A percentile compares a stretch with the other conserved stretches of the same genome.
phyloP scores from a whole-genome alignment of 352 stramenopile genomes.

The Pythium insidiosum region DNA sequence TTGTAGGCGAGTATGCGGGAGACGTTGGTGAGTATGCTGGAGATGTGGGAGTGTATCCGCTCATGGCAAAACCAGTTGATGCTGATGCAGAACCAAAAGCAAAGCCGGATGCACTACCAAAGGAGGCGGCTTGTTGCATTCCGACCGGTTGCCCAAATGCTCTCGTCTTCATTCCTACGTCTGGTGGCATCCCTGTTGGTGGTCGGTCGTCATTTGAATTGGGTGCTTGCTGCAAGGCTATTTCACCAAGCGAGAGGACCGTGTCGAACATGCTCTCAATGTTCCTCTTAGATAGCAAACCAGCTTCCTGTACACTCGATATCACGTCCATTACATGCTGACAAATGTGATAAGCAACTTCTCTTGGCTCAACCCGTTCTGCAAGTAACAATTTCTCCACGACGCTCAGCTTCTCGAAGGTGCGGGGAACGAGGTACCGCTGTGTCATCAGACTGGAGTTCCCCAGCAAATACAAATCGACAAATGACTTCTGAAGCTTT shows the following conservation, averaged over 20 bases:
- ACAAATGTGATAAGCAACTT: neutral
- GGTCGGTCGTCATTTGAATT: too few species aligned
- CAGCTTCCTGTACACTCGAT: slow-evolving; percentile 1
- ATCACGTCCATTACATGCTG: neutral
- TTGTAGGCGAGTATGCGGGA: neutral
- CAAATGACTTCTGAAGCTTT: slow-evolving; percentile 5
- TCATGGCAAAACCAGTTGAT: neutral
- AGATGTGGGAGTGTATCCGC: too few species aligned
- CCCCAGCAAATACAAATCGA: slow-evolving; percentile 8
- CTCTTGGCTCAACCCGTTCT: slow-evolving; percentile 3
- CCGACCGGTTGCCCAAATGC: too few species aligned
- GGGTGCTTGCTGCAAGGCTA: neutral
- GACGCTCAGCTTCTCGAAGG: slow-evolving; percentile 9
- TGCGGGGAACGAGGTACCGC: slow-evolving; percentile 3
- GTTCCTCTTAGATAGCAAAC: too few species aligned
- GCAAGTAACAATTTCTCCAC: slow-evolving; percentile 12
- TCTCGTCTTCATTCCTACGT: too few species aligned
- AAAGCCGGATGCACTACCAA: too few species aligned
- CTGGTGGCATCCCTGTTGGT: neutral
- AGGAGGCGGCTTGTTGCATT: too few species aligned
- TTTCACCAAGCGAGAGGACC: slow-evolving; percentile 4
- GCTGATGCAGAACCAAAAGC: neutral
- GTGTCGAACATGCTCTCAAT: slow-evolving; percentile 13
- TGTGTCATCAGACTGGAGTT: neutral
- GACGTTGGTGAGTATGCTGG: neutral